Base-by-base conservation (phyloP, 2,329 filamentous ascomycete genomes). In the Tothia fuscella region DNA sequence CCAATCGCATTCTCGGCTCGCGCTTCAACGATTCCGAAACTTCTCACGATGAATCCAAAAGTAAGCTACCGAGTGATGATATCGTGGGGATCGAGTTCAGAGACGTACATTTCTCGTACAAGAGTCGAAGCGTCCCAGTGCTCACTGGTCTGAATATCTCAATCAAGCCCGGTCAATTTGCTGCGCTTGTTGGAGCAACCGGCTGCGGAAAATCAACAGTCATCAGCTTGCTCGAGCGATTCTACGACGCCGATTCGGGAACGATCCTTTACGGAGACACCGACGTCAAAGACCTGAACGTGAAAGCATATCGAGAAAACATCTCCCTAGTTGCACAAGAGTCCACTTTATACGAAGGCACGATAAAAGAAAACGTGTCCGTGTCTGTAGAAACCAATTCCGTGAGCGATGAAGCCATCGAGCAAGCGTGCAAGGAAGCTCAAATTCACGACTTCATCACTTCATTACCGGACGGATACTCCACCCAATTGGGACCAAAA, bases 131-230 rank as follows among this genome's bases (percentile, higher is more conserved):
- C 29, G 48, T 50, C 2, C 53, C 44, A 13, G 60, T 62, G 6
- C 54, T 65, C 6, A 58, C 56, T 22, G 59, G 65, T 45, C 64
- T 76, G 42, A 73, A 70, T 34, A 35, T 62, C 19, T 49, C 72
- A 32, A 49, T 61, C 21, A 46, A 46, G 10, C 77, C 76, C 49
- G 80, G 80, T 4, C 76, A 82, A 53, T 84, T 82, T 51, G 77
- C 73, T 1, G 80, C 78, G 1, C 65, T 85, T 1, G 80, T 85
- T 4, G 80, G 81, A 2, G 71, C 79, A 1, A 80, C 76, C 1
- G 80, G 80, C 1, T 81, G 77, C 45, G 80, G 80, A 26, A 84
- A 88, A 62, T 81, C 78, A 0, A 84, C 76, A 13, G 76, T 84
- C 32, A 73, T 89, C 26, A 62, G 63, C 1, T 61, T 76, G 2